These are phyloP conservation scores for Cubamyces sp. DNA, from an alignment of 768 basidiomycete species.

Conservation along the genomic window DNA sequence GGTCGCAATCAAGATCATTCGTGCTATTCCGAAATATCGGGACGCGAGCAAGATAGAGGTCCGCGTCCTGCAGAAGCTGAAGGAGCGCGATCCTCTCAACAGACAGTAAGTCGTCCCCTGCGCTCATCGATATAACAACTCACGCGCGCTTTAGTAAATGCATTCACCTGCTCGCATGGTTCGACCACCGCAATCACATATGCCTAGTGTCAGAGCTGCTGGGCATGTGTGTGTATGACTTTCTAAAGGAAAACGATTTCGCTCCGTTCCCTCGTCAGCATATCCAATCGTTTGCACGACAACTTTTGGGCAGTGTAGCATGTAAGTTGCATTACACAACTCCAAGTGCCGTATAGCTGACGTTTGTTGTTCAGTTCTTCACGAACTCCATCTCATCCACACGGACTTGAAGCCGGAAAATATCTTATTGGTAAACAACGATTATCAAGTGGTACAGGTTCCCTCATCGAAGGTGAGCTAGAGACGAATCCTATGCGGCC, in stretches of 20 bases:
- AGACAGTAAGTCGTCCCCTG: conserved; percentile 65
- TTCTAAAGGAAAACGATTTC: conserved; percentile 97
- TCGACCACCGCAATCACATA: conserved; percentile 97
- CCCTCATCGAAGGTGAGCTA: conserved; percentile 63
- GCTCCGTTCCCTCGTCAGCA: conserved; percentile 95
- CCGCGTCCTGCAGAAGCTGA: conserved; percentile 89
- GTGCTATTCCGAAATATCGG: conserved; percentile 97
- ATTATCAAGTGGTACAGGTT: conserved; percentile 64
- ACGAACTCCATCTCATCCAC: conserved; percentile 89
- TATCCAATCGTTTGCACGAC: conserved; percentile 93
- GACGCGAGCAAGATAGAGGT: conserved; percentile 99
- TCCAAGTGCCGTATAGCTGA: conserved; percentile 24
- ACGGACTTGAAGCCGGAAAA: conserved; percentile 99
- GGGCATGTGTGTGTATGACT: conserved; percentile 98
- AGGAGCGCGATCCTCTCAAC: conserved; percentile 86
- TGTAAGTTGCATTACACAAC: conserved; percentile 60
- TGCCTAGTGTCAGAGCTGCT: conserved; percentile 95
- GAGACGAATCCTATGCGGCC: too few relatives aligned
- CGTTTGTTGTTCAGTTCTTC: conserved; percentile 64
- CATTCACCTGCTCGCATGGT: conserved; percentile 92
- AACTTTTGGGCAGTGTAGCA: conserved; percentile 89
- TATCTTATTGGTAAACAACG: conserved; percentile 90
- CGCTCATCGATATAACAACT: conserved; percentile 24
- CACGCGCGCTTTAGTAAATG: conserved; percentile 73
- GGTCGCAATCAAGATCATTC: conserved; percentile 98